Evolutionary conservation across 805 yeast genomes (phyloP).

Genomic region (Blastobotrys terrestris): DNA sequence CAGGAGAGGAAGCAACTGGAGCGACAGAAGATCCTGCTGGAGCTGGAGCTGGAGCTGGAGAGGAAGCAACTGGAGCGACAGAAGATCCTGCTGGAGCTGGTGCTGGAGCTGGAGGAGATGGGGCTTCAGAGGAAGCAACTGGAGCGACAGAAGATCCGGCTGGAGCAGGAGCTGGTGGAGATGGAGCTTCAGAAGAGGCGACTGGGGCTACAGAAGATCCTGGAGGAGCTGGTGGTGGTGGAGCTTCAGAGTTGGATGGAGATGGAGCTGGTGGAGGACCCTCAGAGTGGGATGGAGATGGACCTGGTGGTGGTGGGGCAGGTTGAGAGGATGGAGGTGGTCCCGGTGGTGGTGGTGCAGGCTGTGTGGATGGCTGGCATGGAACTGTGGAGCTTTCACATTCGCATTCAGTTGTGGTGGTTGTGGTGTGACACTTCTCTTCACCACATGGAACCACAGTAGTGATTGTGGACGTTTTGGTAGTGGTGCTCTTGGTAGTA

Average conservation of each 20-base stretch:
- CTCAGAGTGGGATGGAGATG: too few species aligned
- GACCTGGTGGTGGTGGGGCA: neutral
- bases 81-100: neutral
- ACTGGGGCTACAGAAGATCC: constrained; percentile 1
- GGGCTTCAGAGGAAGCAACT: neutral
- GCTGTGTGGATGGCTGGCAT: neutral
- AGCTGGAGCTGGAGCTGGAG: constrained; percentile 1
- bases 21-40: neutral
- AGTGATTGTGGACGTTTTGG: neutral
- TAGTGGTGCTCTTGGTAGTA: neutral
- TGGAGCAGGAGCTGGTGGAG: neutral
- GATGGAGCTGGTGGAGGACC: constrained; percentile 1
- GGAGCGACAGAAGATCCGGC: neutral
- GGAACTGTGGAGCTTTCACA: neutral
- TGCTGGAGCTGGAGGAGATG: neutral
- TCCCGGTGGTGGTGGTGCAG: neutral
- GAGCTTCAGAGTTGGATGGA: neutral
- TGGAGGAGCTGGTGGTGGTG: neutral
- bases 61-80: neutral
- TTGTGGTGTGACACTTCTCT: neutral
- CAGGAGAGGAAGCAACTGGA: neutral
- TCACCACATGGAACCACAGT: neutral
- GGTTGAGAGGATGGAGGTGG: neutral
- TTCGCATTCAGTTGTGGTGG: neutral
- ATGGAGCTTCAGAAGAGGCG: neutral